Evolutionary conservation across 1,284 basidiomycete genomes (phyloP).

Genomic region (Takashimella tepidaria): DNA sequence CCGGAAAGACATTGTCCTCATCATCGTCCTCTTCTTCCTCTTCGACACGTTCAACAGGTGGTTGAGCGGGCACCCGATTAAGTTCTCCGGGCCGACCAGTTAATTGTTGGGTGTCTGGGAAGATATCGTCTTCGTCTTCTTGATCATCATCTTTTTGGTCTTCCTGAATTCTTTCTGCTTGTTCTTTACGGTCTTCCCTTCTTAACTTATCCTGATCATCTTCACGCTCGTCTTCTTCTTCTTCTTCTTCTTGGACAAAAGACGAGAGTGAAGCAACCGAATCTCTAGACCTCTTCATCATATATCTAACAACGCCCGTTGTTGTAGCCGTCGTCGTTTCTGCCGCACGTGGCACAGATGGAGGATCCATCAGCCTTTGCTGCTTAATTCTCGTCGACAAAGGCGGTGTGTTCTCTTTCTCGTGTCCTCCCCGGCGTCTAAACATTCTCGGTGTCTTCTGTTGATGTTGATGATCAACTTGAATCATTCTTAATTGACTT

Average conservation of each 20-base stretch:
- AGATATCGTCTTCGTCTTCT: not conserved
- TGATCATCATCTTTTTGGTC: not conserved
- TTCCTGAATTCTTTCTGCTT: not conserved
- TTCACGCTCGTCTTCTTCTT: not conserved
- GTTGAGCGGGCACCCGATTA: not conserved
- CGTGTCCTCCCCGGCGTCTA: no score
- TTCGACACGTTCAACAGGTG: not conserved
- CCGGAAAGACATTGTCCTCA: conserved; percentile 1
- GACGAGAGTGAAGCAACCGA: no score
- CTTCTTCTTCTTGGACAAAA: not conserved
- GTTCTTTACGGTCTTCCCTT: not conserved
- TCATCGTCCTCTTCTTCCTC: not conserved
- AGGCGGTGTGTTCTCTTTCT: not conserved
- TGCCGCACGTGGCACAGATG: not conserved
- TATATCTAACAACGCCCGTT: not conserved
- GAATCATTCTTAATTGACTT: no score
- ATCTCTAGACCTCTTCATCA: not conserved
- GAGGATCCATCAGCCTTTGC: not conserved
- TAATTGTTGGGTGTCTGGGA: not conserved
- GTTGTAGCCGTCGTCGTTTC: not conserved
- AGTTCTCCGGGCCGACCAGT: not conserved
- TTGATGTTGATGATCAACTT: no score
- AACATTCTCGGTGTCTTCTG: no score
- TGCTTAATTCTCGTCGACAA: not conserved
- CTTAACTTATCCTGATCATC: not conserved